These are phyloP conservation scores for Elsinoe perseae DNA, from an alignment of 2,329 filamentous ascomycete species.

Conservation along the genomic window DNA sequence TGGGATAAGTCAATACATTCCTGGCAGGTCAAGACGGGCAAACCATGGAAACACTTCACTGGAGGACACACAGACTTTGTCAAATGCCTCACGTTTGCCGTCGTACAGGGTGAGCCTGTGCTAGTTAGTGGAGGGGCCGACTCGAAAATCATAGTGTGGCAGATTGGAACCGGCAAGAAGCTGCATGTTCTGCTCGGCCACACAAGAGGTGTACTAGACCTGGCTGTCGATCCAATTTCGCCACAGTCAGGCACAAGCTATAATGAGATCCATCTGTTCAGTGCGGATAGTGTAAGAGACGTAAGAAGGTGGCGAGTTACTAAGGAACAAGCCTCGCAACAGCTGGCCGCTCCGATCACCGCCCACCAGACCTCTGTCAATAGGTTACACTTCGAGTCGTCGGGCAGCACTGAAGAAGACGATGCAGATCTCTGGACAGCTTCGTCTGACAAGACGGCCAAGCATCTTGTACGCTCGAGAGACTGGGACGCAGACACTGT, in stretches of 20 bases:
- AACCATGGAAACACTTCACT: conserved; percentile 49
- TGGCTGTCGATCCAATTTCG: conserved; percentile 64
- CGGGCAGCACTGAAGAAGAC: conserved; percentile 13
- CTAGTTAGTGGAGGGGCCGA: conserved; percentile 43
- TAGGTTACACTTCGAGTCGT: conserved; percentile 60
- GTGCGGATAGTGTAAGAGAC: conserved; percentile 55
- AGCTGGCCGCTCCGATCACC: conserved; percentile 52
- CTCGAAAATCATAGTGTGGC: conserved; percentile 62
- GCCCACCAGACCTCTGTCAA: conserved; percentile 91
- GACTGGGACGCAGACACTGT: conserved; percentile 64
- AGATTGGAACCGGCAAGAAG: conserved; percentile 57
- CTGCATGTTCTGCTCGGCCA: conserved; percentile 74
- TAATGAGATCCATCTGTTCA: conserved; percentile 55
- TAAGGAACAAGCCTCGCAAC: conserved; percentile 46
- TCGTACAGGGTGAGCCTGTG: conserved; percentile 51
- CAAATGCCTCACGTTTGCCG: conserved; percentile 63
- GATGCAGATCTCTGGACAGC: conserved; percentile 76
- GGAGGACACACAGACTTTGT: conserved; percentile 82
- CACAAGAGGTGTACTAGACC: conserved; percentile 67
- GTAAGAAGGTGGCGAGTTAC: conserved; percentile 70
- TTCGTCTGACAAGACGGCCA: conserved; percentile 80
- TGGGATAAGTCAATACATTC: conserved; percentile 94
- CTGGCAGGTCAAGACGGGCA: conserved; percentile 59
- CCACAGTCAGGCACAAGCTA: conserved; percentile 27
- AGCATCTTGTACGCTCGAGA: conserved; percentile 63